Percentiles rank a stretch among this genome's conserved stretches.
Evolutionary conservation across 2,329 filamentous ascomycete genomes (phyloP).

Genomic region (Aspergillus clavatus): DNA sequence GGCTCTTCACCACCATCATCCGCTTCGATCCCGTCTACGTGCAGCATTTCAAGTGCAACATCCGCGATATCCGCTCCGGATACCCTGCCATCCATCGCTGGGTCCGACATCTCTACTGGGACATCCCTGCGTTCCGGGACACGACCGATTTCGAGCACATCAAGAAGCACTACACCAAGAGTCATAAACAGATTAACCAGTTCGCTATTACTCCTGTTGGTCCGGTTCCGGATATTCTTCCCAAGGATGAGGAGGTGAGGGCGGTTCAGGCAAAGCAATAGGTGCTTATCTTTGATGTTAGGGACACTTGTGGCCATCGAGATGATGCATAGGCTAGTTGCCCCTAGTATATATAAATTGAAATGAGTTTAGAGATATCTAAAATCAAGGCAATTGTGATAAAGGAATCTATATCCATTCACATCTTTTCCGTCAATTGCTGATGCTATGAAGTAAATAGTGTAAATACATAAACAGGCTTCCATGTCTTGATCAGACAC

Average conservation of each 20-base stretch:
- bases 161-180: slow-evolving; percentile 71
- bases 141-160: slow-evolving; percentile 95
- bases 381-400: background rate
- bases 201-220: slow-evolving; percentile 77
- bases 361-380: too few relatives aligned
- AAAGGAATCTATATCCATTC: background rate
- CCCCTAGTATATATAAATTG: background rate
- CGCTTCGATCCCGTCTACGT: slow-evolving; percentile 76
- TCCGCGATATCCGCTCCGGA: slow-evolving; percentile 75
- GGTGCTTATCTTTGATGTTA: too few relatives aligned
- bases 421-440: background rate
- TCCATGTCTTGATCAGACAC: slow-evolving; percentile 8
- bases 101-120: slow-evolving; percentile 83
- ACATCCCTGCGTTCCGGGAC: slow-evolving; percentile 66
- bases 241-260: slow-evolving; percentile 69
- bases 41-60: slow-evolving; percentile 77
- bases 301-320: background rate
- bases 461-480: slow-evolving; percentile 1
- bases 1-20: slow-evolving; percentile 68
- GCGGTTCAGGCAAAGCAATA: slow-evolving; percentile 15
- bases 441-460: slow-evolving; percentile 2
- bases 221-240: slow-evolving; percentile 75
- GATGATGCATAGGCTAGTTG: background rate
- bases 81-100: slow-evolving; percentile 78
- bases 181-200: slow-evolving; percentile 60